Evolutionary conservation across 768 basidiomycete species (phyloP).

Genomic region (Termitomyces sp.): DNA sequence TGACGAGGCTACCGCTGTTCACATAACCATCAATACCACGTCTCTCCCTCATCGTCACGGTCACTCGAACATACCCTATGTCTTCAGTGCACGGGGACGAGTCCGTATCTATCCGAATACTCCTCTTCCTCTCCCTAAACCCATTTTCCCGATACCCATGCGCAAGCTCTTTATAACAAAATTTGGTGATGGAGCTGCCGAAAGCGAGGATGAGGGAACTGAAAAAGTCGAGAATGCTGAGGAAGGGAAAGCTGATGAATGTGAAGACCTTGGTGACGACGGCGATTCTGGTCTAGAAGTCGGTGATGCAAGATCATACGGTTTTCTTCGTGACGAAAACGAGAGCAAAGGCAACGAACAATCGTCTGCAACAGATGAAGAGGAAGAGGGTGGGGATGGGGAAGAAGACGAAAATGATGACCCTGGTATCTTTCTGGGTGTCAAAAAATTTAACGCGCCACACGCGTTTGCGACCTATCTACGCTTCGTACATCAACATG

Average conservation of each 20-base stretch:
- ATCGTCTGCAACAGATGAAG: constrained; percentile 5
- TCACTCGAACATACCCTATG: constrained; percentile 51
- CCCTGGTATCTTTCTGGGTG: constrained; percentile 3
- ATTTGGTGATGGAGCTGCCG: background rate
- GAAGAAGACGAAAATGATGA: constrained; percentile 20
- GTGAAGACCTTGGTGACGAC: constrained; percentile 14
- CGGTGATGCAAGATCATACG: constrained; percentile 13
- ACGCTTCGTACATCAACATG: constrained; percentile 12
- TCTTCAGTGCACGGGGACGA: constrained; percentile 50
- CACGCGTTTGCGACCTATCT: constrained; percentile 16
- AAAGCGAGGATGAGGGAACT: constrained; percentile 4
- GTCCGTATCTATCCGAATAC: constrained; percentile 26
- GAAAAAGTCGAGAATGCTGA: constrained; percentile 2
- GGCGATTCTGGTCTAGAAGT: constrained; percentile 18
- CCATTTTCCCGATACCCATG: constrained; percentile 14
- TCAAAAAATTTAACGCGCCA: constrained; percentile 11
- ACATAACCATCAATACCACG: constrained; percentile 56
- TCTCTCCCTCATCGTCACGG: constrained; percentile 51
- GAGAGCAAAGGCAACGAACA: constrained; percentile 15
- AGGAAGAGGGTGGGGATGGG: constrained; percentile 13
- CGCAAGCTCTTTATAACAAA: constrained; percentile 9
- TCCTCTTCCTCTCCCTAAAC: constrained; percentile 12
- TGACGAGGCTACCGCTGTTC: constrained; percentile 42
- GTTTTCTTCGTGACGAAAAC: constrained; percentile 9
- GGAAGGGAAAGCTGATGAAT: constrained; percentile 6